Base-by-base conservation (phyloP, 768 basidiomycete genomes). In the Chalciporus pseudorubinellus region DNA sequence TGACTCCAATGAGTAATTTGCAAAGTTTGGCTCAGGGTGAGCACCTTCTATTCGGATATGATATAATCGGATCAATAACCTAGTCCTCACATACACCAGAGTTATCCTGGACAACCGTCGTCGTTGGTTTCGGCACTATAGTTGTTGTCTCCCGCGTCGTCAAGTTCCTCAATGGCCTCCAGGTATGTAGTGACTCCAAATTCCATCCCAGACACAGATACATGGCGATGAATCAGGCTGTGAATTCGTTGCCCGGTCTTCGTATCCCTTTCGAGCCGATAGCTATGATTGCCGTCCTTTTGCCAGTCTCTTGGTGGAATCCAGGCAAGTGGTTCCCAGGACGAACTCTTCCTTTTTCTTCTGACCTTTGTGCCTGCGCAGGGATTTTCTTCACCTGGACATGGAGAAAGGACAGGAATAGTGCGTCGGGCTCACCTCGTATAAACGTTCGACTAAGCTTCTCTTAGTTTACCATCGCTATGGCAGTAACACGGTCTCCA, bases 261-360 rank as follows among this genome's bases (percentile, higher is more conserved):
- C 39, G 51, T 24, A 50, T 66, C 16, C 59, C 64, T 34, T 55
- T 64, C 20, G 39, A 47, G n/a, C 59, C 65, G 7, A 28, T 66
- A 12, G 31, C 38, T 19, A 0, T 60, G 26, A 1, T 39, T 0
- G 53, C 46, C n/a, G 10, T 61, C 3, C 3, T 53, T 45, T 11
- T 55, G 18, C 65, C 59, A 45, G 58, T 53, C 33, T 51, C 48
- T 20, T 58, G 49, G 51, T 61, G 59, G 63, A 61, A 66, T 29
- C 56, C 56, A 24, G 28, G 60, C 59, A 28, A 20, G 50, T 45
- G 12, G 4, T 26, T 53, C 39, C 14, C 31, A 22, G 28, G 26
- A 31, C 31, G 26, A 11, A 20, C 4, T 38, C 20, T 20, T 8
- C 20, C 5, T 47, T 20, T 34, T 29, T 26, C 4, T 12, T 21